Evolutionary conservation across 139 green algal genomes (phyloP), one percentile per base, ranked within the genome.

Genomic region (Chlamydomonas incerta): DNA sequence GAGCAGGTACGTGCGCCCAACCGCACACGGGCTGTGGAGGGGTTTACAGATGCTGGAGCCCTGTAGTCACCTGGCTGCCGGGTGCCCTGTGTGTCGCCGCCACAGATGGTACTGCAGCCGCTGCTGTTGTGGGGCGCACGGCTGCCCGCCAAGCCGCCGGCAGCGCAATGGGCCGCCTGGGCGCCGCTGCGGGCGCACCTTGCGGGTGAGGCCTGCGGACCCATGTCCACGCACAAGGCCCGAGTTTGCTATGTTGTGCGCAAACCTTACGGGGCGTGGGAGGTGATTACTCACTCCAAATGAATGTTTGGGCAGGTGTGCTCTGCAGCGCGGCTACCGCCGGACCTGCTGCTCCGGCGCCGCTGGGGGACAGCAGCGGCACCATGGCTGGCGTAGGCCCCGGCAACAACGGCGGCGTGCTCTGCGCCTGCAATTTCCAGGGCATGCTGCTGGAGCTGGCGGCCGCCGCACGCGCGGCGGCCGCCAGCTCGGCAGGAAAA

Each of bases 91-190:
- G n/a, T n/a, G n/a, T n/a, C n/a, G n/a, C n/a, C n/a, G n/a, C n/a
- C n/a, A n/a, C 74, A 83, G 75, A 41, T 83, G 60, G 29, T 83
- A 13, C 37, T 57, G 33, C 26, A 60, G 35, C 20, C 37, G 0
- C 11, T 72, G 24, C 75, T 83, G 75, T 60, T 83, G 14, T 83
- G 77, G 77, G 63, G 33, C 0, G 37, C 77, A 3, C 63, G 77
- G 17, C 62, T 83, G 46, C 63, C 77, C 41, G 77, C 77, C 37
- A 83, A 74, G 77, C 62, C 62, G 29, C 77, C 41, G 29, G 77
- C 77, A 0, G 77, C 77, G 46, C 17, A 47, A 63, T 29, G 63
- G 20, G 77, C 41, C 18, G 77, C 77, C 14, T 33, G 47, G 41
- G 20, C 77, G 6, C 18, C 62, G 0, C 2, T 66, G 11, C 62